phyloP scores from a whole-genome alignment of 2,329 filamentous ascomycete genomes.

The Geoglossum cookeanum region DNA sequence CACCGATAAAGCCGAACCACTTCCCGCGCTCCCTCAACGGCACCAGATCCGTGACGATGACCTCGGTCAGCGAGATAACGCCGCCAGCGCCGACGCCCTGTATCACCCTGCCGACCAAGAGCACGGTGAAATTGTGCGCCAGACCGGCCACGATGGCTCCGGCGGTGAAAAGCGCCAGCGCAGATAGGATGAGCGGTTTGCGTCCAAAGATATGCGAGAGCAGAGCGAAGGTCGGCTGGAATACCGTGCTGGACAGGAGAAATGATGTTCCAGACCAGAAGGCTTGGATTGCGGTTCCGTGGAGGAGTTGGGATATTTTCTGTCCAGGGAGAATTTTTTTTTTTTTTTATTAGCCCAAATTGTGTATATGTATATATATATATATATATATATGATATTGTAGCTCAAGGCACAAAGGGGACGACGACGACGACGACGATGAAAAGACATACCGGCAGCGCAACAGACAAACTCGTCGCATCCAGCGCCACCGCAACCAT shows the following conservation, averaged over 20 bases:
- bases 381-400: too few species aligned
- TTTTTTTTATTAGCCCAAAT: too few species aligned
- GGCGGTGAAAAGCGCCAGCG: conserved; percentile 24
- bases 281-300: conserved; percentile 37
- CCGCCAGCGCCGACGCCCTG: conserved; percentile 34
- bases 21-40: conserved; percentile 24
- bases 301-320: conserved; percentile 31
- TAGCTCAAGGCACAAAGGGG: neutral
- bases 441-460: conserved; percentile 26
- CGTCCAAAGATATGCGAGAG: conserved; percentile 30
- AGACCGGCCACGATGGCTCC: conserved; percentile 25
- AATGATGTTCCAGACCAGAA: conserved; percentile 58
- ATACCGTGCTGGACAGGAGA: conserved; percentile 43
- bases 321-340: too few species aligned
- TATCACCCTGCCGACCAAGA: conserved; percentile 26
- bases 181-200: conserved; percentile 21
- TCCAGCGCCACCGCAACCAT: conserved; percentile 45
- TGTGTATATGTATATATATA: too few species aligned
- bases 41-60: conserved; percentile 29
- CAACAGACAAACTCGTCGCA: conserved; percentile 44
- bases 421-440: neutral
- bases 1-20: conserved; percentile 22
- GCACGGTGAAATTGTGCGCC: conserved; percentile 23
- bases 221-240: conserved; percentile 30
- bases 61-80: conserved; percentile 27